A percentile compares a stretch with the other conserved stretches of the same genome.
phyloP scores from a whole-genome alignment of 495 filamentous ascomycete genomes.

The Ramalina intermedia region DNA sequence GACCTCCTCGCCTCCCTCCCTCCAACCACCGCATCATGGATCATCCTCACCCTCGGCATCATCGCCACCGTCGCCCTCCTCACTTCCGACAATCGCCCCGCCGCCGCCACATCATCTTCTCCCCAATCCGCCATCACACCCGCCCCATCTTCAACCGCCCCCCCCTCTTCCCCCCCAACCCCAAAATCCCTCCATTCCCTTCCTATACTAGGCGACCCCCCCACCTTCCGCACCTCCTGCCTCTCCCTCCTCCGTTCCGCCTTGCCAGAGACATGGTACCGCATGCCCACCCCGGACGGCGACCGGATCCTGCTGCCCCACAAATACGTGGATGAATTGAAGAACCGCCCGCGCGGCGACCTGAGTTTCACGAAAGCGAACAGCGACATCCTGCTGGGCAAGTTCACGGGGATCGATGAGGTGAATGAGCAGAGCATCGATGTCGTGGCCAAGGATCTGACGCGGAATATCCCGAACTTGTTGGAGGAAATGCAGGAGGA shows the following conservation, averaged over 20 bases:
- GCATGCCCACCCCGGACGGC: constrained; percentile 12
- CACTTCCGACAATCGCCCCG: too few species aligned
- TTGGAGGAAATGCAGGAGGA: not conserved
- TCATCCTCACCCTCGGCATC: too few species aligned
- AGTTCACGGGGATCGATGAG: not conserved
- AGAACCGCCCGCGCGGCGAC: constrained; percentile 10
- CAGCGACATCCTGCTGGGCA: not conserved
- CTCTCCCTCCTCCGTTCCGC: too few species aligned
- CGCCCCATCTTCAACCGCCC: not conserved
- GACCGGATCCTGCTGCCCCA: constrained; percentile 15
- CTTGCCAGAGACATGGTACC: constrained; percentile 7
- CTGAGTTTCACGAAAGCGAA: not conserved
- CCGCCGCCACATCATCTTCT: too few species aligned
- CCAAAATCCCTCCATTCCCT: too few species aligned
- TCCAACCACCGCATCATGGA: too few species aligned
- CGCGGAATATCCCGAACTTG: not conserved
- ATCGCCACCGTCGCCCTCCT: too few species aligned
- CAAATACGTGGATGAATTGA: constrained; percentile 14
- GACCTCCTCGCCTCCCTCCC: too few species aligned
- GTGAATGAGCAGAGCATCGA: not conserved
- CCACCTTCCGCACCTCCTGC: not conserved
- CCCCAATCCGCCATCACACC: too few species aligned
- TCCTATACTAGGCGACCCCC: too few species aligned
- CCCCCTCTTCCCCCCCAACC: not conserved
- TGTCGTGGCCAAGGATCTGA: not conserved